These are phyloP conservation scores for Tremella yokohamensis DNA, from an alignment of 768 basidiomycete species.

Conservation along the genomic window DNA sequence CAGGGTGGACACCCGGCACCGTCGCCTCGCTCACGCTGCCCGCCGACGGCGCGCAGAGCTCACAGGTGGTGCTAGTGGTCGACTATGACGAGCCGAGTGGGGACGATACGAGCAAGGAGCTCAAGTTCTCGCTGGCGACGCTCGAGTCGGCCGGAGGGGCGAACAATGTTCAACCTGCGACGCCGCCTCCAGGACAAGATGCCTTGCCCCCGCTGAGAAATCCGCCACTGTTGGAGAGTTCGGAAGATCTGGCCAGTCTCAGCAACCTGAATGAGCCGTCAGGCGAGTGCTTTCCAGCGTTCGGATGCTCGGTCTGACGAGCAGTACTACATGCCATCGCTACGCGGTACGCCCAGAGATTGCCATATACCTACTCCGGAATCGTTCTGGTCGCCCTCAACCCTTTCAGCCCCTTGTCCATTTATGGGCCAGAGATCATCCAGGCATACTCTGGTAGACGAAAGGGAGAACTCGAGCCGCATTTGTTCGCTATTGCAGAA, in stretches of 20 bases:
- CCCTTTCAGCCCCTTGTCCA: constrained; percentile 93
- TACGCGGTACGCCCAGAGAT: constrained; percentile 93
- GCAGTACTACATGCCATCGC: constrained; percentile 93
- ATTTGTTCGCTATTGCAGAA: constrained; percentile 97
- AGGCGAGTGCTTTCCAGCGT: constrained; percentile 58
- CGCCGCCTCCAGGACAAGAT: constrained; percentile 37
- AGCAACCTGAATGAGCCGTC: constrained; percentile 97
- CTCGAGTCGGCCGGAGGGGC: constrained; percentile 25
- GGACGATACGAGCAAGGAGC: constrained; percentile 18
- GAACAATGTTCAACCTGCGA: constrained; percentile 21
- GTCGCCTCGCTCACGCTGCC: constrained; percentile 38
- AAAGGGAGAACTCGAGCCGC: constrained; percentile 93
- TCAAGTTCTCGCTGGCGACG: constrained; percentile 34
- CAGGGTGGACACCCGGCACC: constrained; percentile 47
- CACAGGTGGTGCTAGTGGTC: constrained; percentile 32
- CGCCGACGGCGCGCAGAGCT: constrained; percentile 19
- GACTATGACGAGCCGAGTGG: constrained; percentile 17
- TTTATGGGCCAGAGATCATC: constrained; percentile 90
- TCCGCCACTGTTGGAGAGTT: constrained; percentile 91
- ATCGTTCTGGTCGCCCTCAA: constrained; percentile 99
- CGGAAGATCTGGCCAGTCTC: constrained; percentile 95
- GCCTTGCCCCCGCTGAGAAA: constrained; percentile 88
- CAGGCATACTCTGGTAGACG: constrained; percentile 90
- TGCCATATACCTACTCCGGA: constrained; percentile 98
- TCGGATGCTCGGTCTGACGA: not conserved